Evolutionary conservation across 768 basidiomycete species (phyloP), one percentile per base, ranked within the genome.

Genomic region (Calocera viscosa): DNA sequence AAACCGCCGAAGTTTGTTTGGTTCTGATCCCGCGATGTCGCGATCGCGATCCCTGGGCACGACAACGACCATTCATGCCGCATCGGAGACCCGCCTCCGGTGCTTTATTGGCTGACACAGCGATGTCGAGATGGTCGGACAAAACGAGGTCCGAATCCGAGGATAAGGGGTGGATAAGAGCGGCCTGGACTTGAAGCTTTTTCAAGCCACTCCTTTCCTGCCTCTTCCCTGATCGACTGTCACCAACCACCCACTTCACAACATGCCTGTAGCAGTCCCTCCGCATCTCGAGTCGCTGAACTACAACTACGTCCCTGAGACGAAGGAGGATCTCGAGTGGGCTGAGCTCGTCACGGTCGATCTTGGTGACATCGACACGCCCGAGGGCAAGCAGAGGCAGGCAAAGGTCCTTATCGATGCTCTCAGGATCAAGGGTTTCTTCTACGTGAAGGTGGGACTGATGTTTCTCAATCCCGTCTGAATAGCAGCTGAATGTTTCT

Each of bases 311-410:
- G 43, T 47, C 19, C 64, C 71, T 7, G 71, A 72, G 64, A 77
- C 76, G 1, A 69, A 66, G 1, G 70, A 69, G 35, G 19, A 69
- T 14, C 70, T 78, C 30, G 76, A 78, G 64, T 78, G 75, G 71
- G 77, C 76, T 1, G 72, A 75, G 1, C 70, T 74, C 0, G 72
- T 71, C 7, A 66, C 67, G 16, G 66, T 74, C 34, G 71, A 73
- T 49, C 64, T 74, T 1, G 28, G 49, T 49, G 64, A 71, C 10
- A 72, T 71, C 65, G 68, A 73, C 63, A 65, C 67, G 14, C 67
- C 69, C 1, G 68, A 53, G 19, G 68, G 69, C 33, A 73, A 71
- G 68, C 65, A 67, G 5, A 67, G 72, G 66, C 65, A 73, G 16
- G 73, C 72, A n/a, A 66, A 69, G 39, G 69, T 69, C 26, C 63